Percentiles rank a stretch among this genome's conserved stretches.
Evolutionary conservation across 2,329 filamentous ascomycete genomes (phyloP).

Genomic region (Aureobasidium sp.): DNA sequence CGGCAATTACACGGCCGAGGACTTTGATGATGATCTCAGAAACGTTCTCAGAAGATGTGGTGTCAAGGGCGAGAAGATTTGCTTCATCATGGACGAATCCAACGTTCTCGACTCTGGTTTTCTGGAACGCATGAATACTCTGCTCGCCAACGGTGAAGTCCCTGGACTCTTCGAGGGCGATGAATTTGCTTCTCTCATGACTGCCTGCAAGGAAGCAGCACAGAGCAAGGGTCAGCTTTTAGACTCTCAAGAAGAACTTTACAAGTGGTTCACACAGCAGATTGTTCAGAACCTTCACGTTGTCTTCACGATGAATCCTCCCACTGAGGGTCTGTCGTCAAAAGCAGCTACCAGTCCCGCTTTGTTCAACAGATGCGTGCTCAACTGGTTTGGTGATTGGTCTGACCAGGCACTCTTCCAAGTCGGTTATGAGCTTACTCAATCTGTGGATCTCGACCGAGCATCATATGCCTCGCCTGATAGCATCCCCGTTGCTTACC

Average conservation of each 20-base stretch:
- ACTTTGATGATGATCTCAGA: constrained; percentile 95
- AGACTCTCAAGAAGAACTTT: constrained; percentile 97
- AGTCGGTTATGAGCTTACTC: constrained; percentile 88
- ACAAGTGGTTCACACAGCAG: constrained; percentile 99
- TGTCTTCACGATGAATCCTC: constrained; percentile 99
- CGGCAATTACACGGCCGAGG: constrained; percentile 93
- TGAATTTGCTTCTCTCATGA: constrained; percentile 97
- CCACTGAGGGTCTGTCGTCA: constrained; percentile 85
- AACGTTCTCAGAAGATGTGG: constrained; percentile 89
- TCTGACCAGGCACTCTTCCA: constrained; percentile 98
- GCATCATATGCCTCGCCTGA: constrained; percentile 79
- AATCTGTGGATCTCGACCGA: constrained; percentile 90
- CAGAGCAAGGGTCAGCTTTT: constrained; percentile 90
- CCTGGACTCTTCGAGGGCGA: constrained; percentile 98
- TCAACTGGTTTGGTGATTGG: constrained; percentile 99
- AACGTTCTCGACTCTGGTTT: constrained; percentile 98
- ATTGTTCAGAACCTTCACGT: constrained; percentile 99
- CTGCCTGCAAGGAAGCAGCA: constrained; percentile 94
- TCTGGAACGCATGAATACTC: constrained; percentile 97
- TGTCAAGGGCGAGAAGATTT: constrained; percentile 98
- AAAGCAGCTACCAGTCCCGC: constrained; percentile 97
- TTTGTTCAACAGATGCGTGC: constrained; percentile 97
- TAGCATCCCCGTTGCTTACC: constrained; percentile 86
- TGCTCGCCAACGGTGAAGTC: constrained; percentile 98
- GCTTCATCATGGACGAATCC: constrained; percentile 99